Conservation (phyloP, 2,329 filamentous ascomycete genomes). For the Aspergillus bombycis region DNA sequence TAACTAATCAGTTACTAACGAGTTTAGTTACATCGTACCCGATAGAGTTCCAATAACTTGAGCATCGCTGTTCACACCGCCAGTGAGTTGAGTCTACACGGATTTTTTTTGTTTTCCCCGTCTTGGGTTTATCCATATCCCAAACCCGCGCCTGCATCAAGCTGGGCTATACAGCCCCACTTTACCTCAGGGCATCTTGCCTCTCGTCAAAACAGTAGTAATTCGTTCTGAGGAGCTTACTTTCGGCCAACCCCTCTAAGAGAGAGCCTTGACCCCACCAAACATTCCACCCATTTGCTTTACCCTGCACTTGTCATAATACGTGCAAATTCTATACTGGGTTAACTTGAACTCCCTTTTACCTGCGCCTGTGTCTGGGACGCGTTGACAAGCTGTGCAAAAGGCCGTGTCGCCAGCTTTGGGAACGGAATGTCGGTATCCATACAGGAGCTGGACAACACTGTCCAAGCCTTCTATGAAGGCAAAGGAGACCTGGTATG, state of each 20-base stretch:
- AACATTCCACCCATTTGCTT: slow-evolving; percentile 18
- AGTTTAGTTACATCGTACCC: slow-evolving; percentile 12
- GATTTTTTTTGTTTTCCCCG: slow-evolving; percentile 4
- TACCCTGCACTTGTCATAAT: slow-evolving; percentile 21
- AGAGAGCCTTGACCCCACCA: slow-evolving; percentile 33
- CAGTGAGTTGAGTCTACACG: slow-evolving; percentile 16
- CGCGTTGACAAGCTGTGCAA: slow-evolving; percentile 16
- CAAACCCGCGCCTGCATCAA: slow-evolving; percentile 12
- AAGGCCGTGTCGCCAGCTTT: slow-evolving; percentile 35
- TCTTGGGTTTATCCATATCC: slow-evolving; percentile 11
- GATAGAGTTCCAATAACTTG: slow-evolving; percentile 17
- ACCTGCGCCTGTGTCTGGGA: neutral
- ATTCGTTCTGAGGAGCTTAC: slow-evolving; percentile 18
- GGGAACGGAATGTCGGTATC: slow-evolving; percentile 63
- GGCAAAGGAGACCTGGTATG: slow-evolving; percentile 89
- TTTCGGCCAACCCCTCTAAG: slow-evolving; percentile 29
- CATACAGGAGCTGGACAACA: slow-evolving; percentile 94
- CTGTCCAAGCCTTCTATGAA: slow-evolving; percentile 96
- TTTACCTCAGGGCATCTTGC: slow-evolving; percentile 12
- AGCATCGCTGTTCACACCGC: slow-evolving; percentile 24
- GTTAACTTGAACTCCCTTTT: neutral
- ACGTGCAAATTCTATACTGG: slow-evolving; percentile 12
- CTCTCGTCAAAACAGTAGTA: slow-evolving; percentile 12
- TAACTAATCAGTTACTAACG: slow-evolving; percentile 1
- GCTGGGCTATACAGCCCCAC: slow-evolving; percentile 13